Evolutionary conservation across 2,329 filamentous ascomycete species (phyloP), one percentile per base, ranked within the genome.

Genomic region (Leptoxyphium fumago): DNA sequence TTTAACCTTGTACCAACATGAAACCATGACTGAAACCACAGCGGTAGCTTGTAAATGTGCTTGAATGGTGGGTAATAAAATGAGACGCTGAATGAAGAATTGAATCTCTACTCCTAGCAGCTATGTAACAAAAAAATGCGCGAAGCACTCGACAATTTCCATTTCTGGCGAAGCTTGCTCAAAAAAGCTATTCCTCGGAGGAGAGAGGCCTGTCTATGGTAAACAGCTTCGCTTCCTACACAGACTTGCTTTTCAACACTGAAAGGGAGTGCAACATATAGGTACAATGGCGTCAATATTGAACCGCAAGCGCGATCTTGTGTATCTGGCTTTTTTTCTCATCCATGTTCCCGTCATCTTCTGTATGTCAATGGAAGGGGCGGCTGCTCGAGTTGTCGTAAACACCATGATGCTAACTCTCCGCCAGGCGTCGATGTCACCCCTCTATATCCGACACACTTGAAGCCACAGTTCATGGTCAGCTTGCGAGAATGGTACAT

Each of bases 301-400:
- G 28, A 48, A 51, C 17, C 60, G 68, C 40, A 70, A 68, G 55
- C 58, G 58, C 15, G 69, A 73, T 45, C 48, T 69, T 4, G 46
- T 67, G 28, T 75, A 76, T 51, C 64, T 81, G 5, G 51, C 70
- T 34, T 81, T 81, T 64, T 82, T 83, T 61, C 44, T 67, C 42
- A 70, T 74, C 17, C 76, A 80, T 54, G 57, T 81, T 29, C 75
- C 76, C 1, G 66, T 80, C 34, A 74, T 80, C 62, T 69, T 80
- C 49, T 61, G 77, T 80, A 63, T 50, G 69, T 43, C 3, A 3
- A 15, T 45, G 41, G 5, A 50, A 53, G 41, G 34, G 46, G 21
- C 26, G 40, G 30, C n/a, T 21, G 21, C 21, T 26, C 7, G 7
- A 29, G 18, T n/a, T 30, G 11, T 7, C 28, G 26, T 38, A 29